Evolutionary conservation across 306 rosid genomes (phyloP), one percentile per base, ranked within the genome.

Genomic region (Acacia confusa): DNA sequence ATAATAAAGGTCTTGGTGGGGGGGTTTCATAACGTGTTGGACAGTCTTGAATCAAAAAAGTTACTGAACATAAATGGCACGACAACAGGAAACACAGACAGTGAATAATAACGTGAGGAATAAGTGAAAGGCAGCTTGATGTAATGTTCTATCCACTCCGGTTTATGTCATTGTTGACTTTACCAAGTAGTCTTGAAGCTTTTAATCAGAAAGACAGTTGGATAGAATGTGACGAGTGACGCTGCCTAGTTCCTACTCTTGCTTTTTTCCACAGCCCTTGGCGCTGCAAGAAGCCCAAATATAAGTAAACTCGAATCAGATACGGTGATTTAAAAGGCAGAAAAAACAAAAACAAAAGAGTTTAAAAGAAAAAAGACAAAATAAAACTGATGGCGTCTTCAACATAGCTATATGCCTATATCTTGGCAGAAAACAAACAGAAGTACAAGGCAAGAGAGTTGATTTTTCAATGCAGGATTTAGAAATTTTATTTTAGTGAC

Each of bases 251-350:
- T 93, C 84, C 90, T 87, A 87, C 83, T 90, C 84, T 84, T 84
- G 76, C 90, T 78, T 88, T 90, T 93, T 75, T 90, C 96, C 85
- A 91, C 86, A 70, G 92, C 94, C 88, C 92, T 86, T 58, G 97
- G 97, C 82, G 97, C 97, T 91, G 94, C 80, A 63, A 85, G 30
- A 52, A 28, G 40, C 53, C 69, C 68, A 38, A 81, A 40, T 60
- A 34, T 27, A 44, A n/a, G 43, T 43, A n/a, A 72, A 81, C 36
- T 65, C 25, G 25, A 41, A 77, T 57, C 19, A 66, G 77, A 65
- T 34, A 28, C 15, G 47, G 16, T 12, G 19, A 24, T 6, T 72
- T 45, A 12, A 50, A 36, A 24, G 64, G 30, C 32, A 5, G 40
- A 36, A 43, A 41, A 43, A 43, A 43, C 12, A 43, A 43, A 9